These are phyloP conservation scores for Sordaria brevicollis DNA, from an alignment of 495 filamentous ascomycete genomes.

Conservation along the genomic window DNA sequence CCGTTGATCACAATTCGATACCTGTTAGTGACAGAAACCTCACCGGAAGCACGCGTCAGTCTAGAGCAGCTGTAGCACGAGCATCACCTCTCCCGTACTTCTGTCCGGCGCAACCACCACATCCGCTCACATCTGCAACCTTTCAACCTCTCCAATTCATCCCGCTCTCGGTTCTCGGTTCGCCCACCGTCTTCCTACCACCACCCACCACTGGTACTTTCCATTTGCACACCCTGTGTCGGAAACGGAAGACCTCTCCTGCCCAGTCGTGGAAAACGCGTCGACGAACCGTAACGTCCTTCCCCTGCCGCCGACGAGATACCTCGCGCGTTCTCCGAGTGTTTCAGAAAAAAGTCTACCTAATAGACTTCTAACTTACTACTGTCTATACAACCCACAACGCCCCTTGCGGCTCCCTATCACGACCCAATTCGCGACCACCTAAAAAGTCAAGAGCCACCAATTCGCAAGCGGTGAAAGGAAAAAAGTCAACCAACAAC, in stretches of 20 bases:
- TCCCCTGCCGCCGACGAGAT: neutral
- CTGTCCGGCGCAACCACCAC: neutral
- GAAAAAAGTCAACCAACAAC: slow-evolving; percentile 1
- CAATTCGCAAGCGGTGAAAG: neutral
- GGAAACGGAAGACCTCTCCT: neutral
- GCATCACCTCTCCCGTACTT: neutral
- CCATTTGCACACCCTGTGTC: neutral
- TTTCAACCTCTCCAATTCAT: neutral
- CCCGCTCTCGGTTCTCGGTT: neutral
- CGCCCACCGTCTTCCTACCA: neutral
- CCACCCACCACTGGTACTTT: neutral
- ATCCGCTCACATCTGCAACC: neutral
- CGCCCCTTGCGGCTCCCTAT: slow-evolving; percentile 1
- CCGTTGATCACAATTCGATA: no score
- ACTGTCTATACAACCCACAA: slow-evolving; percentile 8
- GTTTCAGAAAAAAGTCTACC: neutral
- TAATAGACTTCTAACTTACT: no score
- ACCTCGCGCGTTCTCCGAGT: neutral
- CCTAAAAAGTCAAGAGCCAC: neutral
- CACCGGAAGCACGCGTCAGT: neutral
- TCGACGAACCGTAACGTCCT: neutral
- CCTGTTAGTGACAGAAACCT: neutral
- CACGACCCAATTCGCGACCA: slow-evolving; percentile 1
- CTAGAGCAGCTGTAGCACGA: neutral
- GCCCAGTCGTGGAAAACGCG: neutral